Base-by-base conservation (phyloP, 371 early-diverging fungal species). In the Mortierella sp. region DNA sequence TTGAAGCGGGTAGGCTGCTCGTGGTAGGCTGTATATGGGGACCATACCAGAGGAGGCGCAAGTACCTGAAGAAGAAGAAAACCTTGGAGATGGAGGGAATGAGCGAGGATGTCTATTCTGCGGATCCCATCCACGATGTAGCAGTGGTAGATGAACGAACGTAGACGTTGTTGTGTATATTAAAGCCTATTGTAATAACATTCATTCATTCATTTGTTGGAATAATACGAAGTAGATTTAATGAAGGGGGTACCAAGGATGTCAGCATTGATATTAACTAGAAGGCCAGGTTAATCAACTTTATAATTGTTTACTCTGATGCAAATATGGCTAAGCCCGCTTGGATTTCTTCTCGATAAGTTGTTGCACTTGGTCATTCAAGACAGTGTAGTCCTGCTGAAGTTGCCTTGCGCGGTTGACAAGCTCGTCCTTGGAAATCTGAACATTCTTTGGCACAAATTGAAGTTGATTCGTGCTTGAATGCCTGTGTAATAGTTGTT, bases 11-110 rank as follows among this genome's bases (percentile, higher is more conserved):
- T 0, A 60, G 81, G 54, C n/a, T 80, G 59, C 1, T 80, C n/a
- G 20, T 80, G 35, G 72, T 80, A 5, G 81, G 81, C 5, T 75
- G 68, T 32, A 69, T 68, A 24, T 80, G 72, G 75, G 81, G 81
- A 0, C 72, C 75, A 20, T 68, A 30, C 35, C 66, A 65, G 26
- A 67, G 81, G 39, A 58, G 81, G 39, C 43, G 63, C 6, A 60
- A 49, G 37, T 80, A 65, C 51, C 4, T 68, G 62, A 51, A 49
- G 37, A 72, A 57, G 45, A 72, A 63, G 55, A 68, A 45, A 45
- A 11, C 22, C 22, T 9, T 68, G 39, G 18, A 35, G 35, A 30
- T 59, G n/a, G 65, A 64, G 18, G 65, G 51, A 45, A 54, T 37
- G 59, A 32, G 10, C 14, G 54, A 54, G 22, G 54, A 54, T 54